A percentile compares a stretch with the other conserved stretches of the same genome.
Evolutionary conservation across 2,329 filamentous ascomycete genomes (phyloP).

Genomic region (Pseudogymnoascus sp.): DNA sequence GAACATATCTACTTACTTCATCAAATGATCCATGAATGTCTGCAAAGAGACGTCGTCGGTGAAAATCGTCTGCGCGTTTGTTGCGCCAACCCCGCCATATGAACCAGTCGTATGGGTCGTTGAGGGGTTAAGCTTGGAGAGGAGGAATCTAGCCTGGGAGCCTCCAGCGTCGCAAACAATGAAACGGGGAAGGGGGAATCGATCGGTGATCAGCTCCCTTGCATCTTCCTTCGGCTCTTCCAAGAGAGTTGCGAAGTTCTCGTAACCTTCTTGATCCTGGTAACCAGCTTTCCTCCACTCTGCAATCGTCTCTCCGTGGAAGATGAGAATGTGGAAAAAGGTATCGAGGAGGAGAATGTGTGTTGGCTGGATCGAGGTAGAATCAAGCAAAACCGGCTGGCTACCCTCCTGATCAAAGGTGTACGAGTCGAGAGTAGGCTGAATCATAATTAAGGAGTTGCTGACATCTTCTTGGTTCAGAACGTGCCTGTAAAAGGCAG

Average conservation of each 20-base stretch:
- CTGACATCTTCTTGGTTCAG: slow-evolving; percentile 95
- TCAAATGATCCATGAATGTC: slow-evolving; percentile 98
- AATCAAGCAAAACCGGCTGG: slow-evolving; percentile 89
- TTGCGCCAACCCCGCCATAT: slow-evolving; percentile 76
- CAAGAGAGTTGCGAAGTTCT: slow-evolving; percentile 82
- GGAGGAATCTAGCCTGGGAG: slow-evolving; percentile 90
- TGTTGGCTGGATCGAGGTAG: slow-evolving; percentile 87
- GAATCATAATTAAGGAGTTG: slow-evolving; percentile 97
- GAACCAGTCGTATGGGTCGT: slow-evolving; percentile 92
- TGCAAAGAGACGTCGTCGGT: slow-evolving; percentile 97
- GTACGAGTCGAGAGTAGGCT: slow-evolving; percentile 94
- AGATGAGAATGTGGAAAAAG: slow-evolving; percentile 99
- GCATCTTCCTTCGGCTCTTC: slow-evolving; percentile 96
- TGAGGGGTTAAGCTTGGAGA: slow-evolving; percentile 94
- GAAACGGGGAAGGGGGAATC: slow-evolving; percentile 96
- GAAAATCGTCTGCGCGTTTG: slow-evolving; percentile 95
- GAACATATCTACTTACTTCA: slow-evolving; percentile 66
- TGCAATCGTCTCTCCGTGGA: slow-evolving; percentile 95
- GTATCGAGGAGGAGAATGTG: slow-evolving; percentile 93
- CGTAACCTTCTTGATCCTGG: slow-evolving; percentile 95
- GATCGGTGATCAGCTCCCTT: slow-evolving; percentile 89
- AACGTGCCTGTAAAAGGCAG: slow-evolving; percentile 96
- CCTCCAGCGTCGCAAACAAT: slow-evolving; percentile 98
- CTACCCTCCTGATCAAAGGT: slow-evolving; percentile 92
- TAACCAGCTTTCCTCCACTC: slow-evolving; percentile 98